Conservation (phyloP, 257 asterid genomes). For the Mitragyna speciosa region DNA sequence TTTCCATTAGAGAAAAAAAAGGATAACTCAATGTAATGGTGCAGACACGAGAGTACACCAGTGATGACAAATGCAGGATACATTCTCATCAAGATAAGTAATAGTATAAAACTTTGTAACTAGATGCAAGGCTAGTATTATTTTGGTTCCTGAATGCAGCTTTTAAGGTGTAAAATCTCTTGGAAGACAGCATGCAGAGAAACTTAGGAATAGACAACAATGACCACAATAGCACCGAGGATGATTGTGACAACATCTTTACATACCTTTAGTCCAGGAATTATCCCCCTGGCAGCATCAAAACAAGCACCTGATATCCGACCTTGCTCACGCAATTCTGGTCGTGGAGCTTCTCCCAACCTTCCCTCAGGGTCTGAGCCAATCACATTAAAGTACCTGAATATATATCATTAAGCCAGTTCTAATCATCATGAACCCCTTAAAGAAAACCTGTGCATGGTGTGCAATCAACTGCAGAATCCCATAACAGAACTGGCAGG, state of each 20-base stretch:
- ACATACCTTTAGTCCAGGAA: constrained; percentile 83
- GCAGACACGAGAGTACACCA: background rate
- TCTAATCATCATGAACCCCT: background rate
- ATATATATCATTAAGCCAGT: background rate
- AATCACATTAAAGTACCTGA: constrained; percentile 90
- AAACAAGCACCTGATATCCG: constrained; percentile 96
- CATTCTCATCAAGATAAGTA: no score
- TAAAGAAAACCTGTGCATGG: background rate
- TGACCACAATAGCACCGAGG: background rate
- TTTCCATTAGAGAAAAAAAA: background rate
- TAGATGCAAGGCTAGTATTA: no score
- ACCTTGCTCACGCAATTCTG: constrained; percentile 90
- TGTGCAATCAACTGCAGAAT: background rate
- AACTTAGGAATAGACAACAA: no score
- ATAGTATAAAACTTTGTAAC: no score
- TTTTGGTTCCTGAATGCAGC: no score
- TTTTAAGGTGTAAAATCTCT: no score
- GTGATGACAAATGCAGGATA: no score
- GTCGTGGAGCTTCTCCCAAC: constrained; percentile 90
- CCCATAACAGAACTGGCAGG: background rate
- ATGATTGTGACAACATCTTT: background rate
- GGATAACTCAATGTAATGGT: no score
- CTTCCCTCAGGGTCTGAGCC: constrained; percentile 90
- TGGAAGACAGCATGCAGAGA: no score
- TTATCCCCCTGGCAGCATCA: constrained; percentile 93